Percentiles rank a stretch among this genome's conserved stretches.
These are phyloP conservation scores for Gossypium thurberi DNA, from an alignment of 345 rosid species.

Conservation along the genomic window DNA sequence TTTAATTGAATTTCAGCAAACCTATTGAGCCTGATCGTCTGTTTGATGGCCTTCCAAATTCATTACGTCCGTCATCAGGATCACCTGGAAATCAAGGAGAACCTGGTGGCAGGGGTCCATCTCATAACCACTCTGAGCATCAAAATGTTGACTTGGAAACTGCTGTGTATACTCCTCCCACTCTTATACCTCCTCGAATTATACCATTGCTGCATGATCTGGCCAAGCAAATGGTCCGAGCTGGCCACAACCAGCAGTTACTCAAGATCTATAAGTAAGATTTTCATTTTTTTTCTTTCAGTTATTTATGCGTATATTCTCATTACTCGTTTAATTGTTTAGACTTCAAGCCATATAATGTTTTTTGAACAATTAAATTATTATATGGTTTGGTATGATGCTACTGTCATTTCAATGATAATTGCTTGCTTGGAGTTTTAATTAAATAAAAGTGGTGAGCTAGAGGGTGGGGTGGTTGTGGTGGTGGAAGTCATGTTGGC, in stretches of 20 bases:
- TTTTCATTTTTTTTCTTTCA: neutral
- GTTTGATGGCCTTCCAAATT: conserved; percentile 89
- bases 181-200: conserved; percentile 79
- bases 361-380: neutral
- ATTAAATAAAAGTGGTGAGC: neutral
- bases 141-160: conserved; percentile 48
- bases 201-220: conserved; percentile 88
- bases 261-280: conserved; percentile 65
- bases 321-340: neutral
- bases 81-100: conserved; percentile 44
- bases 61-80: conserved; percentile 75
- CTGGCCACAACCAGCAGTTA: conserved; percentile 77
- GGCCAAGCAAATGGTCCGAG: conserved; percentile 87
- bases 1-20: conserved; percentile 46
- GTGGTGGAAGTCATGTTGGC: neutral
- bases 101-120: conserved; percentile 35
- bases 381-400: neutral
- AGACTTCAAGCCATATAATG: neutral
- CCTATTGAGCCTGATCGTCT: conserved; percentile 95
- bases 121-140: conserved; percentile 43
- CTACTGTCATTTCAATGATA: conserved; percentile 1
- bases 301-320: neutral
- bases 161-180: conserved; percentile 65
- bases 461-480: neutral
- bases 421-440: neutral